A percentile compares a stretch with the other conserved stretches of the same genome.
These are phyloP conservation scores for Dictyostelium intermedium DNA, from an alignment of 78 protist species.

Conservation along the genomic window DNA sequence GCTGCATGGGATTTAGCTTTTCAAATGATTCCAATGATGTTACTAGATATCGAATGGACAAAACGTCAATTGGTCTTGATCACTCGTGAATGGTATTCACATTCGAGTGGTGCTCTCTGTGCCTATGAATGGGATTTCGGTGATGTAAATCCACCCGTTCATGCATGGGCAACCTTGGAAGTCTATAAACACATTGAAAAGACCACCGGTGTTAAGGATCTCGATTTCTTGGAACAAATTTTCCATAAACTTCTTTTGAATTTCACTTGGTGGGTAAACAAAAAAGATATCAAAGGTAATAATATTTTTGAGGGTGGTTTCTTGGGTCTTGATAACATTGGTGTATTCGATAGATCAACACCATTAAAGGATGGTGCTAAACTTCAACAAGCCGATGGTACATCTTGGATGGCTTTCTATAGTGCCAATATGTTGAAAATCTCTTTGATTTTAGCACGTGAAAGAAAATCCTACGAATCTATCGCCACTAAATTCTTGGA, in stretches of 20 bases:
- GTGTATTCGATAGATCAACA: constrained; percentile 83
- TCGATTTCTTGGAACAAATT: constrained; percentile 60
- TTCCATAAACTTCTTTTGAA: constrained; percentile 88
- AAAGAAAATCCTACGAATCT: constrained; percentile 76
- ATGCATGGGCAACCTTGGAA: constrained; percentile 73
- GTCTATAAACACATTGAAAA: constrained; percentile 64
- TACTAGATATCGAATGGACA: constrained; percentile 82
- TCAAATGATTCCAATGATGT: constrained; percentile 81
- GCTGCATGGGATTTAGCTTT: constrained; percentile 88
- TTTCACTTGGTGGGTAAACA: constrained; percentile 91
- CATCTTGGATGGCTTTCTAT: constrained; percentile 90
- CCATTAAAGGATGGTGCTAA: constrained; percentile 41
- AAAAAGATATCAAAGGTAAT: constrained; percentile 81
- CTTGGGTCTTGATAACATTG: constrained; percentile 77
- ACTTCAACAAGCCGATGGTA: constrained; percentile 88
- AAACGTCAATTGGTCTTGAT: constrained; percentile 83
- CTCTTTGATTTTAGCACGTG: constrained; percentile 82
- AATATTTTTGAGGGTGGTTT: constrained; percentile 84
- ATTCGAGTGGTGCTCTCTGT: constrained; percentile 81
- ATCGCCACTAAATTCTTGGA: constrained; percentile 89
- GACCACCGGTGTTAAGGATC: constrained; percentile 45
- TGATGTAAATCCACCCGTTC: constrained; percentile 84
- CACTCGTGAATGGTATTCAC: constrained; percentile 90
- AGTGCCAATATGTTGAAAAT: constrained; percentile 86
- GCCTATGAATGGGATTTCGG: constrained; percentile 87